A percentile compares a stretch with the other conserved stretches of the same genome.
These are phyloP conservation scores for Mycena capillaripes DNA, from an alignment of 768 basidiomycete genomes.

Conservation along the genomic window DNA sequence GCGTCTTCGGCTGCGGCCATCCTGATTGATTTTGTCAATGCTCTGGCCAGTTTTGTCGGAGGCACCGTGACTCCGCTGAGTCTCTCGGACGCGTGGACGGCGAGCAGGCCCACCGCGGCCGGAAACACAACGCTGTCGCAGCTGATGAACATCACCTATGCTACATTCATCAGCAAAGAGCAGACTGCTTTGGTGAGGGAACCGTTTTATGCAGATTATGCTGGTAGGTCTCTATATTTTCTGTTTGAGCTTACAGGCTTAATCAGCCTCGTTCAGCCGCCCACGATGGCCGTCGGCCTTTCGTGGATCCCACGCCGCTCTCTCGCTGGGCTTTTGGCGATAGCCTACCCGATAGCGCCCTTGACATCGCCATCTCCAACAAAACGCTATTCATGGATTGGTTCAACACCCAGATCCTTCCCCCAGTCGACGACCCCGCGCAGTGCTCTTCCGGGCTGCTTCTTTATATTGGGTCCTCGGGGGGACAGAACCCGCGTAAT, in stretches of 20 bases:
- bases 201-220: slow-evolving; percentile 22
- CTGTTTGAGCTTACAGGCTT: neutral
- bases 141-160: slow-evolving; percentile 23
- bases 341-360: slow-evolving; percentile 17
- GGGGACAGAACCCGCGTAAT: slow-evolving; percentile 15
- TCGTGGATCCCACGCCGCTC: slow-evolving; percentile 21
- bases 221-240: slow-evolving; percentile 10
- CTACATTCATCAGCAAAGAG: slow-evolving; percentile 24
- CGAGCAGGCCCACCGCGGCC: slow-evolving; percentile 12
- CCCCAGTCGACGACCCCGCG: slow-evolving; percentile 12
- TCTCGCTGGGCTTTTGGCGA: slow-evolving; percentile 19
- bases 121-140: slow-evolving; percentile 21
- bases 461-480: slow-evolving; percentile 17
- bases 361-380: slow-evolving; percentile 16
- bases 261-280: neutral
- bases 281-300: slow-evolving; percentile 19
- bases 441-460: slow-evolving; percentile 19
- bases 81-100: slow-evolving; percentile 12
- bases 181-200: slow-evolving; percentile 19
- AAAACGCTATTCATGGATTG: slow-evolving; percentile 24
- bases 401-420: slow-evolving; percentile 23
- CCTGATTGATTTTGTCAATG: slow-evolving; percentile 14
- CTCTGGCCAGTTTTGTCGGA: slow-evolving; percentile 16
- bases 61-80: slow-evolving; percentile 8
- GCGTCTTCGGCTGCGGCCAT: slow-evolving; percentile 13